phyloP scores from a whole-genome alignment of 2,329 filamentous ascomycete species.

The Coleophoma crateriformis region DNA sequence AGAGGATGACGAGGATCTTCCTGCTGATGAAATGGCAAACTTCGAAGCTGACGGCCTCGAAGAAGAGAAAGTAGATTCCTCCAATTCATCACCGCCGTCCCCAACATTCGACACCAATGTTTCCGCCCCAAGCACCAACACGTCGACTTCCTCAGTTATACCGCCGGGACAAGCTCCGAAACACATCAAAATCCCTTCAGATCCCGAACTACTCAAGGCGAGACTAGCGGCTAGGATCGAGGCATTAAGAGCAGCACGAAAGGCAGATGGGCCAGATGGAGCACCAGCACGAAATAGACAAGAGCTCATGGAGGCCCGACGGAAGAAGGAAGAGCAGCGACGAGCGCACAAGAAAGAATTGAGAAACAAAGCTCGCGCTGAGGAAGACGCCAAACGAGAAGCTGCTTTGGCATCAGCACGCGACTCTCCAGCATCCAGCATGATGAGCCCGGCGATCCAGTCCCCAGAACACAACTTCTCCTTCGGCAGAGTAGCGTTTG shows the following conservation, averaged over 20 bases:
- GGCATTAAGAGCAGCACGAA: constrained; percentile 76
- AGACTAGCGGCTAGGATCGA: constrained; percentile 81
- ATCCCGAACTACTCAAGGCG: constrained; percentile 69
- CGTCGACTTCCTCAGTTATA: constrained; percentile 64
- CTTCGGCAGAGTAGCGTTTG: constrained; percentile 88
- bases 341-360: constrained; percentile 87
- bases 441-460: constrained; percentile 50
- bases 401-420: constrained; percentile 54
- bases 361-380: constrained; percentile 69
- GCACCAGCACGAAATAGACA: constrained; percentile 80
- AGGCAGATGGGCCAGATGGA: constrained; percentile 79
- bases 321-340: constrained; percentile 80
- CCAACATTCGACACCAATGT: constrained; percentile 52
- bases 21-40: constrained; percentile 29
- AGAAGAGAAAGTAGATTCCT: constrained; percentile 36
- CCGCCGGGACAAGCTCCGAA: constrained; percentile 57
- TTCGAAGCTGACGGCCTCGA: constrained; percentile 43
- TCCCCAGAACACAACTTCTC: constrained; percentile 66
- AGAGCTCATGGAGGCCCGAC: constrained; percentile 84
- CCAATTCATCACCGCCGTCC: constrained; percentile 48
- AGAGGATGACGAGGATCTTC: constrained; percentile 13
- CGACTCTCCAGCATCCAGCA: constrained; percentile 48
- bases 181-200: constrained; percentile 61
- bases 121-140: constrained; percentile 49
- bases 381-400: constrained; percentile 66